phyloP scores from a whole-genome alignment of 176 grass and related monocot species.

The Leersia perrieri region DNA sequence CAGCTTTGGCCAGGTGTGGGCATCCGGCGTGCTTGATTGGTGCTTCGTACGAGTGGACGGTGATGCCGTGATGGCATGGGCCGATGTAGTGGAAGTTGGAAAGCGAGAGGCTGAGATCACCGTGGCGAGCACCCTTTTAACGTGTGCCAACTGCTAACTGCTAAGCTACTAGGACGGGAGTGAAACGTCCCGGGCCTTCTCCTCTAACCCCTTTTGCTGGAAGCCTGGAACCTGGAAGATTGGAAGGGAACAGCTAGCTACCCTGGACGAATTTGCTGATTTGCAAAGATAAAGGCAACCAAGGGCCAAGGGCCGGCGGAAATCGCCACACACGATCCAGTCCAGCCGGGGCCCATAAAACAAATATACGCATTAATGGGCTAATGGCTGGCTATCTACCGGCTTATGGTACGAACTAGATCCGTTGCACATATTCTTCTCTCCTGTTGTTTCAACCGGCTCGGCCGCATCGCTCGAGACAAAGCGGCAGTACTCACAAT shows the following conservation, averaged over 20 bases:
- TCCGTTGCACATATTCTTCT: not conserved
- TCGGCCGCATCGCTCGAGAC: constrained; percentile 17
- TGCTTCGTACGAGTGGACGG: not conserved
- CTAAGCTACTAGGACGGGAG: no score
- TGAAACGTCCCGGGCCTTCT: no score
- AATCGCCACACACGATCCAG: no score
- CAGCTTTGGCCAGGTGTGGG: not conserved
- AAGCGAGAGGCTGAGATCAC: not conserved
- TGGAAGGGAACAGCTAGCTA: not conserved
- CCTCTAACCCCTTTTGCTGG: no score
- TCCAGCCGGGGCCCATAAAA: no score
- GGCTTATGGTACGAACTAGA: not conserved
- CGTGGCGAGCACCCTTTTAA: not conserved
- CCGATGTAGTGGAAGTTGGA: not conserved
- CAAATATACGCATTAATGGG: no score
- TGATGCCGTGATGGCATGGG: not conserved
- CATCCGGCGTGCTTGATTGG: no score
- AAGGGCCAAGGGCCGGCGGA: not conserved
- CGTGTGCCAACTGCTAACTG: no score
- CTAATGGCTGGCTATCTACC: no score
- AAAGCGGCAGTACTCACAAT: not conserved
- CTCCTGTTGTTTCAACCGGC: not conserved
- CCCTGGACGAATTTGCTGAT: not conserved
- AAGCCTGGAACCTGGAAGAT: no score
- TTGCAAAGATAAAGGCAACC: not conserved